phyloP scores from a whole-genome alignment of 1,284 basidiomycete species.

The Ceratobasidium sp. region DNA sequence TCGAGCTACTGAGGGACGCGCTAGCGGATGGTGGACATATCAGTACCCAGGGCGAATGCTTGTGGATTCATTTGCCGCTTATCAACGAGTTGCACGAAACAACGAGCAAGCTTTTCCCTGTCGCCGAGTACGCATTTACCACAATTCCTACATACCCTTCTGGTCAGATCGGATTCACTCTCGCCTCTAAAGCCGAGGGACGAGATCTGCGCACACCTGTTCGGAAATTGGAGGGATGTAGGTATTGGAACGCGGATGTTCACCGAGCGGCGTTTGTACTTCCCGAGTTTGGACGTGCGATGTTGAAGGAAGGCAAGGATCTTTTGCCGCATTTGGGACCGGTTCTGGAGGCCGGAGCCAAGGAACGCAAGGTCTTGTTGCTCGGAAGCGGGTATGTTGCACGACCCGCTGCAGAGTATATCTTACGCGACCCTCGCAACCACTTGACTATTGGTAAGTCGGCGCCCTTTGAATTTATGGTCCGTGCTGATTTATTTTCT shows the following conservation, averaged over 20 bases:
- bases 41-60: slow-evolving; percentile 95
- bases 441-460: slow-evolving; percentile 82
- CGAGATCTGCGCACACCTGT: slow-evolving; percentile 80
- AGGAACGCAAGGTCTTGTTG: slow-evolving; percentile 83
- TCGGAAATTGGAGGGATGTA: slow-evolving; percentile 77
- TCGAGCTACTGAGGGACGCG: slow-evolving; percentile 92
- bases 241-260: slow-evolving; percentile 90
- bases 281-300: slow-evolving; percentile 89
- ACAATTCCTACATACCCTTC: slow-evolving; percentile 98
- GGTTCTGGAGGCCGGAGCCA: slow-evolving; percentile 60
- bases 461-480: slow-evolving; percentile 36
- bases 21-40: slow-evolving; percentile 93
- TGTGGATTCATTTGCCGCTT: slow-evolving; percentile 94
- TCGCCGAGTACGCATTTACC: slow-evolving; percentile 93
- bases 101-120: slow-evolving; percentile 85
- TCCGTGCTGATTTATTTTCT: slow-evolving; percentile 14
- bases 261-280: slow-evolving; percentile 91
- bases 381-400: slow-evolving; percentile 97
- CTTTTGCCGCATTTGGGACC: slow-evolving; percentile 78
- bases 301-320: slow-evolving; percentile 80
- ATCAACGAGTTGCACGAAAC: slow-evolving; percentile 85
- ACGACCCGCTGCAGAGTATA: slow-evolving; percentile 93
- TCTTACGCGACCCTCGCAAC: slow-evolving; percentile 87
- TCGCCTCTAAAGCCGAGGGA: slow-evolving; percentile 85
- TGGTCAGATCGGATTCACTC: slow-evolving; percentile 96